Evolutionary conservation across 176 grass and related monocot genomes (phyloP), one percentile per base, ranked within the genome.

Genomic region (Raddia distichophylla): DNA sequence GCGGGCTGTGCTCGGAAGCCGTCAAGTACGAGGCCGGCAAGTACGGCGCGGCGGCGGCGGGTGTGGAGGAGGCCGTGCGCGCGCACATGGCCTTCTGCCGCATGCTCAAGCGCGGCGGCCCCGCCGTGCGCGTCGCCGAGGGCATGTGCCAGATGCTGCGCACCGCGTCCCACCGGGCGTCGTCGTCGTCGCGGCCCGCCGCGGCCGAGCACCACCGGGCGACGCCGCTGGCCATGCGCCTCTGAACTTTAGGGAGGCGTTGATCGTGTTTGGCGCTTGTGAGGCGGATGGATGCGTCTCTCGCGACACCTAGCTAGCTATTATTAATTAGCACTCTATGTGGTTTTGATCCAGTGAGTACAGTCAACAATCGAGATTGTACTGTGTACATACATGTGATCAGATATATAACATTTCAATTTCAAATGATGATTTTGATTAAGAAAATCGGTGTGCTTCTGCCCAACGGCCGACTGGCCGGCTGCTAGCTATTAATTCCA

Each of bases 141-240:
- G 95, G 92, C 74, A 98, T 98, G 95, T 68, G 92, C 34, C 88
- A 94, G 62, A 85, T 94, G 86, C 89, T 95, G 61, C 82, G 92
- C 74, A 87, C 81, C 20, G 90, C 87, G 15, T 86, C 82, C 1
- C 15, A 60, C 58, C 49, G 59, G 19, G 2, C 3, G 8, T 46
- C 27, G 27, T 27, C 76, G 9, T 57, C 85, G 0, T 35, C 67
- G 8, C 27, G 27, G 27, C 27, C 0, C 27, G 1, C n/a, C 35
- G 33, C 27, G 27, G 27, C 27, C 27, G 27, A 27, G 27, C 57
- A 78, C 17, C 75, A 55, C 60, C 85, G 18, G 68, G 18, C 69
- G 5, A 49, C 76, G 45, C 1, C 80, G 32, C 3, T 79, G 18
- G 60, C 80, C 2, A 1, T 79, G 67, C n/a, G 60, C 10, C 45